Base-by-base conservation (phyloP, 768 basidiomycete genomes). In the Mycena galericulata region DNA sequence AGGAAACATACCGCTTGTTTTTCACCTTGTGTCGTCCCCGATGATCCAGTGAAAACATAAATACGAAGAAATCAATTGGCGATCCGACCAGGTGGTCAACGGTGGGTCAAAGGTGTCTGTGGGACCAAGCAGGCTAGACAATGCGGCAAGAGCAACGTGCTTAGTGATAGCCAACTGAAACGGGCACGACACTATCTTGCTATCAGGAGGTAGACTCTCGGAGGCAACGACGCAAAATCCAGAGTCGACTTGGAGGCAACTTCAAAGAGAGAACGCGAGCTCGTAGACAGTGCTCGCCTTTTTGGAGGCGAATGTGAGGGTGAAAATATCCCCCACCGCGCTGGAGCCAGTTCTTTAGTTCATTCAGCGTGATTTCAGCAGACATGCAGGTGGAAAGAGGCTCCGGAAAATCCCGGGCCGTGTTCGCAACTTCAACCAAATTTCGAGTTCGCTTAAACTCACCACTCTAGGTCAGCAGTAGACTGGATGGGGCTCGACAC, bases 31-130 rank as follows among this genome's bases (percentile, higher is more conserved):
- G 68, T 78, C 75, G 29, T 78, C 61, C 29, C 74, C 79, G 38
- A 83, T 60, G 54, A 92, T 84, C 82, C 84, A 87, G 76, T 94
- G 93, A 65, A 92, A 81, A 56, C 82, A 82, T 18, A 95, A 71
- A 75, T 95, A 95, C 1, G 85, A 79, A 67, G 87, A 87, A 38
- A 94, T 89, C 73, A 89, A 84, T 77, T 94, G 91, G 15, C 91
- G 83, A 73, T 89, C 90, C 18, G 85, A 81, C 88, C 89, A 90
- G 20, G 69, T 65, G n/a, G 78, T 75, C 70, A 71, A 4, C 41
- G 46, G 36, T 2, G 54, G 58, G 12, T 34, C 30, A 27, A 80
- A 73, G 12, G 55, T 59, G 5, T 65, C 71, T 14, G 72, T 74
- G 17, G 73, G 60, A 24, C 74, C 75, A 29, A 90, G 72, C 20